phyloP scores from a whole-genome alignment of 1,139 yeast genomes.

The Diutina siamensis region DNA sequence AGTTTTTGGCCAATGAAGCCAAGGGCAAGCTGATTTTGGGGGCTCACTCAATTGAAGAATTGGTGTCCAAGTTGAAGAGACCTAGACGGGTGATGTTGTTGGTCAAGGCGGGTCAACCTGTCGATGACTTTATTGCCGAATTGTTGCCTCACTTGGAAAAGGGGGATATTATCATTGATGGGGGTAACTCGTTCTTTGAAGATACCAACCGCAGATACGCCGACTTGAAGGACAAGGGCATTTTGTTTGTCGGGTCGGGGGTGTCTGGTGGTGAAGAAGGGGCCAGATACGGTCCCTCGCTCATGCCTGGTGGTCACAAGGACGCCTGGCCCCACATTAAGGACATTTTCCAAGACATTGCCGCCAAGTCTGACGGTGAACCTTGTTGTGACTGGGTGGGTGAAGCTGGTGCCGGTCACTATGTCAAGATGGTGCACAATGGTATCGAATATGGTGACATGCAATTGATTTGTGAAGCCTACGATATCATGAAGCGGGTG shows the following conservation, averaged over 20 bases:
- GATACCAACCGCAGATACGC: conserved; percentile 95
- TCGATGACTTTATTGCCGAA: conserved; percentile 82
- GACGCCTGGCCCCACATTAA: conserved; percentile 99
- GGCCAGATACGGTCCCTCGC: conserved; percentile 98
- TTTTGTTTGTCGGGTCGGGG: conserved; percentile 95
- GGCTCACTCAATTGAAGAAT: conserved; percentile 85
- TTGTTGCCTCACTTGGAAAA: conserved; percentile 84
- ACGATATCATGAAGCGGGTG: conserved; percentile 89
- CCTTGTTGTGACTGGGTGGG: conserved; percentile 99
- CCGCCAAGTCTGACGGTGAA: conserved; percentile 96
- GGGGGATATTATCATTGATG: conserved; percentile 97
- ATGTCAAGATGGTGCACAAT: conserved; percentile 98
- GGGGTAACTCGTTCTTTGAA: conserved; percentile 99
- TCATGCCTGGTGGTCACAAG: conserved; percentile 98
- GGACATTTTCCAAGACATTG: conserved; percentile 88
- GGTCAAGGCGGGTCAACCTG: conserved; percentile 96
- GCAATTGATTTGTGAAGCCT: conserved; percentile 98
- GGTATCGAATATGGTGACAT: conserved; percentile 99
- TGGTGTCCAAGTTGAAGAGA: conserved; percentile 77
- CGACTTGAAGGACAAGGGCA: conserved; percentile 78
- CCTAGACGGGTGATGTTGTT: conserved; percentile 92
- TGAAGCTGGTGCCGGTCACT: conserved; percentile 97
- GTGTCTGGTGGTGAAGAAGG: conserved; percentile 99
- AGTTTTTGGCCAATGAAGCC: conserved; percentile 87
- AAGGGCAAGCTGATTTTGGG: conserved; percentile 88